Base-by-base conservation (phyloP, 1,284 basidiomycete genomes). In the Sporisorium reilianum region DNA sequence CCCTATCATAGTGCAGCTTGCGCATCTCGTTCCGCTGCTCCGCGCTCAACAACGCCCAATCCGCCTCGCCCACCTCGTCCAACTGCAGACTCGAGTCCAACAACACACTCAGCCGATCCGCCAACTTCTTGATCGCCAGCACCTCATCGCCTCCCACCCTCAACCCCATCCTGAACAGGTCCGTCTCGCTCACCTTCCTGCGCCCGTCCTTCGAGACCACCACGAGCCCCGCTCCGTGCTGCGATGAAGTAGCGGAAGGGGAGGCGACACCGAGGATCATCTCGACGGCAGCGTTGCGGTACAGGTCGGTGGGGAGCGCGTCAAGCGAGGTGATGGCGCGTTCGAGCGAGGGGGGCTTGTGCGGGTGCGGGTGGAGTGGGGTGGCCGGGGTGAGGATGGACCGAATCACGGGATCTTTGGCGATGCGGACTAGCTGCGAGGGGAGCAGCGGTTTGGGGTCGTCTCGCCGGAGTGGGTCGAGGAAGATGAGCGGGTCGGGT, bases 131-230 rank as follows among this genome's bases (percentile, higher is more conserved):
- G 36, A 84, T 72, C 38, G 66, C 59, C 28, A 64, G 45, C 40
- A 81, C 79, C 53, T 84, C 81, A 11, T 64, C 66, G 0, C 78
- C 75, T 5, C 79, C 81, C 6, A 84, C 70, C 5, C 82, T 65
- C 55, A 84, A 69, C 0, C 83, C 83, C 55, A 79, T 71, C 8
- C 81, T 63, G 57, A 84, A 82, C 44, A 84, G 69, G 64, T 84
- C 82, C 10, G 76, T 73, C 63, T 84, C 83, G 26, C 74, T 73
- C 20, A 84, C 78, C 25, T 76, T 67, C 2, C 76, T 57, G 25
- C 64, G 48, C 2, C 66, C 75, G 28, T 67, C 70, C 22, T 57
- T 68, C 2, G 49, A 57, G 0, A 36, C 28, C 46, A 60, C 63
- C 38, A 56, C 65, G 28, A 65, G 38, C 22, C 59, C 46, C 20